Evolutionary conservation across 176 grass and related monocot species (phyloP).

Genomic region (Lolium multiflorum): DNA sequence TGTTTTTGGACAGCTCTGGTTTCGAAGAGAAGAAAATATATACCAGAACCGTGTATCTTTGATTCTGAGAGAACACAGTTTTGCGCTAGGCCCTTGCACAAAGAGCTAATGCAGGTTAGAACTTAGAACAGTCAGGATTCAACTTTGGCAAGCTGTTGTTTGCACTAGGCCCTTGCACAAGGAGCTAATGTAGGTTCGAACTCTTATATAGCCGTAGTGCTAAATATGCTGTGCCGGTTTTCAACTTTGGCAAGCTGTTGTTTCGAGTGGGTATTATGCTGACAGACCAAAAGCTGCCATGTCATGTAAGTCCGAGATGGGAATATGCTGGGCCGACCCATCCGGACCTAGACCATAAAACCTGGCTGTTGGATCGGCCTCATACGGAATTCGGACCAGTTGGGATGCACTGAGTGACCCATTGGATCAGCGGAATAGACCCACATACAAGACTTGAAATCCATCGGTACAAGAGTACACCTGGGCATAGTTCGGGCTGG

Average conservation of each 20-base stretch:
- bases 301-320: too few relatives aligned
- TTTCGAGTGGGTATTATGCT: background rate
- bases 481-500: too few relatives aligned
- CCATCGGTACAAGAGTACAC: too few relatives aligned
- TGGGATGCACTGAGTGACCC: too few relatives aligned
- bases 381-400: too few relatives aligned
- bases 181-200: constrained; percentile 19
- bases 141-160: too few relatives aligned
- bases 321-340: too few relatives aligned
- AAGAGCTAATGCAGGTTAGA: constrained; percentile 13
- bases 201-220: constrained; percentile 36
- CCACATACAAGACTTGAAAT: too few relatives aligned
- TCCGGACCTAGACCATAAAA: too few relatives aligned
- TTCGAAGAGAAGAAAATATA: background rate
- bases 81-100: constrained; percentile 21
- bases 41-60: background rate
- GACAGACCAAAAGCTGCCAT: too few relatives aligned
- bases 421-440: too few relatives aligned
- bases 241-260: constrained; percentile 19
- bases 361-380: too few relatives aligned
- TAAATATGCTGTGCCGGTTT: background rate
- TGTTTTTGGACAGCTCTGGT: constrained; percentile 1
- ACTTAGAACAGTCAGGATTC: constrained; percentile 9
- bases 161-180: background rate
- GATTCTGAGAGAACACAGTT: background rate